phyloP scores from a whole-genome alignment of 495 filamentous ascomycete species.

The Penicillium goetzii region DNA sequence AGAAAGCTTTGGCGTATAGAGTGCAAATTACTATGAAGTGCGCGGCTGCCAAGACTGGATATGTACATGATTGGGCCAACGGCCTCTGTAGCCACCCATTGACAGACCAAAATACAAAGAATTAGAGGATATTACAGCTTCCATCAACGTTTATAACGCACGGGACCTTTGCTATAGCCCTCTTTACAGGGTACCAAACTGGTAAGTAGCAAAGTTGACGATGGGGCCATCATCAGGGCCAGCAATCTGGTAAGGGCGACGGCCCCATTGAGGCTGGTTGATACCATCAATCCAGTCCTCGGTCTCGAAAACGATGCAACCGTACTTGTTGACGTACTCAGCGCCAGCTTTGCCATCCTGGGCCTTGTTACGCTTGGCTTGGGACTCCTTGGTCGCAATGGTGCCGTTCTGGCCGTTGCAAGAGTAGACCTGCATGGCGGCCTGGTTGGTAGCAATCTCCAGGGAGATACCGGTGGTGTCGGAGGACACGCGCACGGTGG shows the following conservation, averaged over 20 bases:
- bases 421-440: conserved; percentile 76
- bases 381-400: conserved; percentile 55
- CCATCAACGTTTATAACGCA: neutral
- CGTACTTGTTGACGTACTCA: conserved; percentile 59
- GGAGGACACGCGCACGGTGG: conserved; percentile 62
- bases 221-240: conserved; percentile 64
- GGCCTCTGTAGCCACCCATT: conserved; percentile 7
- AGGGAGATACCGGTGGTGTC: conserved; percentile 67
- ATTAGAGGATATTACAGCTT: conserved; percentile 12
- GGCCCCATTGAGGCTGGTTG: conserved; percentile 78
- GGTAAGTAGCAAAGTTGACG: conserved; percentile 67
- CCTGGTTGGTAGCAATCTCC: conserved; percentile 74
- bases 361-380: conserved; percentile 53
- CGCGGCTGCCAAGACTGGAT: conserved; percentile 3
- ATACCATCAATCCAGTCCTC: conserved; percentile 78
- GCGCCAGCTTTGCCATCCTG: conserved; percentile 43
- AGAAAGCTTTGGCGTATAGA: neutral
- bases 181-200: conserved; percentile 51
- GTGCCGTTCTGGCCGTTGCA: conserved; percentile 75
- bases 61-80: conserved; percentile 6
- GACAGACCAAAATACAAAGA: conserved; percentile 2
- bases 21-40: conserved; percentile 10
- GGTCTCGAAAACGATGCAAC: conserved; percentile 69
- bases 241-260: conserved; percentile 60
- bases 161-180: neutral